Evolutionary conservation across 2,329 filamentous ascomycete species (phyloP).

Genomic region (Bipolaris sorokiniana): DNA sequence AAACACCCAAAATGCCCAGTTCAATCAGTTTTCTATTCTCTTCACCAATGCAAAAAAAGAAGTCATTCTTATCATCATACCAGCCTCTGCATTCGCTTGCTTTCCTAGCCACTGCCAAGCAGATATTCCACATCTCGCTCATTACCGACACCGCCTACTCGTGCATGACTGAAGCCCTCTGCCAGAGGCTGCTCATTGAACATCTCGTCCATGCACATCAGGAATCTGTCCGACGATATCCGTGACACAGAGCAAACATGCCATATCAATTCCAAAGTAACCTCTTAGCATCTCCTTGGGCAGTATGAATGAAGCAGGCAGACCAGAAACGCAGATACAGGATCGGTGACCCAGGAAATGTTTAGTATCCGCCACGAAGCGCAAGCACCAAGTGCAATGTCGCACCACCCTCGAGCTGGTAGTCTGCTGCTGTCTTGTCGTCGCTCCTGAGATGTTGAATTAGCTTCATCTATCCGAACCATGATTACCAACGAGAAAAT

Average conservation of each 20-base stretch:
- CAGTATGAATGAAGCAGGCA: background rate
- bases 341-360: background rate
- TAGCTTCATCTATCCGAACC: slow-evolving; percentile 4
- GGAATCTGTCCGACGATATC: background rate
- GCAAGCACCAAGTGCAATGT: slow-evolving; percentile 96
- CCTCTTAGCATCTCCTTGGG: background rate
- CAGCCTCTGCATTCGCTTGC: background rate
- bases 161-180: background rate
- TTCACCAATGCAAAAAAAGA: background rate
- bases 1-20: background rate
- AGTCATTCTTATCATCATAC: background rate
- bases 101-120: background rate
- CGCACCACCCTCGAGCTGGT: slow-evolving; percentile 87
- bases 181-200: background rate
- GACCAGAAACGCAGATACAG: background rate
- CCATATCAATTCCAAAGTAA: background rate
- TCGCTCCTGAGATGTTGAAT: slow-evolving; percentile 72
- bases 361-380: slow-evolving; percentile 73
- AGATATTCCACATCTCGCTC: background rate
- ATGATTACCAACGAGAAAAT: background rate
- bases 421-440: slow-evolving; percentile 90
- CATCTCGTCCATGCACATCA: background rate
- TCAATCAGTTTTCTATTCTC: background rate
- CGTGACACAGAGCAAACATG: background rate
- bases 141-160: background rate